These are phyloP conservation scores for Fistulina hepatica DNA, from an alignment of 1,284 basidiomycete genomes.

Conservation along the genomic window DNA sequence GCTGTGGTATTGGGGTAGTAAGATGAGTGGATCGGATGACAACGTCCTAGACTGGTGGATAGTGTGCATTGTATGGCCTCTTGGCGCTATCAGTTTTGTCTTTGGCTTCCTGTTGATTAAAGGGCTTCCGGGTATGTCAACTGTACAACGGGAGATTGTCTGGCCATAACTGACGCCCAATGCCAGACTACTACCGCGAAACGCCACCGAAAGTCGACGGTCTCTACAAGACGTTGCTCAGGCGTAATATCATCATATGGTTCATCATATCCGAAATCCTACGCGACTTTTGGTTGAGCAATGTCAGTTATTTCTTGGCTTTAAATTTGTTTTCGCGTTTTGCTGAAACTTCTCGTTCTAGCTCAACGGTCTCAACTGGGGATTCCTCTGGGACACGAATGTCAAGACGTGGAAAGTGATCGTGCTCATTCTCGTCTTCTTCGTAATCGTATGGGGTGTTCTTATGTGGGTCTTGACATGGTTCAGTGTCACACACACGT, in stretches of 20 bases:
- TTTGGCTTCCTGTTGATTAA: conserved; percentile 75
- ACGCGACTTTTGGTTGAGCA: conserved; percentile 86
- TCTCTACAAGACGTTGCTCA: conserved; percentile 77
- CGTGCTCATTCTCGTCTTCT: conserved; percentile 71
- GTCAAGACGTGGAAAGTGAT: conserved; percentile 76
- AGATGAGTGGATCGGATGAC: conserved; percentile 44
- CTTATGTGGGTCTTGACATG: conserved; percentile 67
- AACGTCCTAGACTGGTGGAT: conserved; percentile 64
- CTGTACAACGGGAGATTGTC: no score
- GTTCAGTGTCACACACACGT: conserved; percentile 85
- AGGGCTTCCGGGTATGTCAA: conserved; percentile 63
- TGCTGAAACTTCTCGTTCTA: conserved; percentile 21
- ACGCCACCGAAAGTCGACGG: conserved; percentile 86
- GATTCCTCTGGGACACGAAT: conserved; percentile 78
- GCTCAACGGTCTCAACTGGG: conserved; percentile 86
- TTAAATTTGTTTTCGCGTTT: conserved; percentile 13
- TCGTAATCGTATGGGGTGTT: conserved; percentile 73
- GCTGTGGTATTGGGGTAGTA: conserved; percentile 87
- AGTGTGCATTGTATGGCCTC: conserved; percentile 71
- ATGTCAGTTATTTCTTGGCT: conserved; percentile 36
- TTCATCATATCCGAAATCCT: conserved; percentile 82
- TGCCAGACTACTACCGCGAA: conserved; percentile 68
- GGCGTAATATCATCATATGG: conserved; percentile 86
- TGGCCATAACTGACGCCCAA: conserved; percentile 6
- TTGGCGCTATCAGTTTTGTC: conserved; percentile 57